Percentiles rank a stretch among this genome's conserved stretches.
phyloP scores from a whole-genome alignment of 1,139 yeast species.

The Yamadazyma aaseri region DNA sequence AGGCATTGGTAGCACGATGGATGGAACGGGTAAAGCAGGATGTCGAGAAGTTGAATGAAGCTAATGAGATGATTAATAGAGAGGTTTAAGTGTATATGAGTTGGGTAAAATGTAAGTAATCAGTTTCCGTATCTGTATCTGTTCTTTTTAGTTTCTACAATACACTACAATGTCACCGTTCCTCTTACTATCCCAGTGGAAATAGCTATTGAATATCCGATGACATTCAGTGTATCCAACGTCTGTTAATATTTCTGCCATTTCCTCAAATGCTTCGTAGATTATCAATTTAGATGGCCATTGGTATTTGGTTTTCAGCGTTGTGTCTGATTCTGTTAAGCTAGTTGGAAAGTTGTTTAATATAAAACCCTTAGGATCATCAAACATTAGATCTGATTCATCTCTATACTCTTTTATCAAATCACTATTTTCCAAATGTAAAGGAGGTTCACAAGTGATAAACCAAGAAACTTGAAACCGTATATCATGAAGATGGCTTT shows the following conservation, averaged over 20 bases:
- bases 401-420: conserved; percentile 58
- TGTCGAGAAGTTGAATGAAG: conserved; percentile 60
- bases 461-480: conserved; percentile 59
- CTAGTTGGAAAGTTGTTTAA: conserved; percentile 15
- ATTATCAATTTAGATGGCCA: conserved; percentile 77
- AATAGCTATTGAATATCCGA: conserved; percentile 72
- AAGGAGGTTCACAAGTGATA: conserved; percentile 90
- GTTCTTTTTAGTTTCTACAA: conserved; percentile 9
- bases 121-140: background rate
- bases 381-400: conserved; percentile 83
- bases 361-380: conserved; percentile 57
- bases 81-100: conserved; percentile 4
- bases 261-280: conserved; percentile 61
- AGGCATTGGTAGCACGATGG: conserved; percentile 57
- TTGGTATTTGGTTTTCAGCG: conserved; percentile 30
- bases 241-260: conserved; percentile 37
- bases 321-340: background rate
- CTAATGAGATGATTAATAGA: conserved; percentile 37
- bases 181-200: conserved; percentile 87
- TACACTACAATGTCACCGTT: conserved; percentile 75
- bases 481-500: conserved; percentile 69
- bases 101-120: conserved; percentile 1
- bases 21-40: conserved; percentile 55
- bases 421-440: conserved; percentile 33
- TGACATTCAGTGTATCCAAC: conserved; percentile 46